Base-by-base conservation (phyloP, 2,329 filamentous ascomycete genomes). In the Colletotrichum coccodes region DNA sequence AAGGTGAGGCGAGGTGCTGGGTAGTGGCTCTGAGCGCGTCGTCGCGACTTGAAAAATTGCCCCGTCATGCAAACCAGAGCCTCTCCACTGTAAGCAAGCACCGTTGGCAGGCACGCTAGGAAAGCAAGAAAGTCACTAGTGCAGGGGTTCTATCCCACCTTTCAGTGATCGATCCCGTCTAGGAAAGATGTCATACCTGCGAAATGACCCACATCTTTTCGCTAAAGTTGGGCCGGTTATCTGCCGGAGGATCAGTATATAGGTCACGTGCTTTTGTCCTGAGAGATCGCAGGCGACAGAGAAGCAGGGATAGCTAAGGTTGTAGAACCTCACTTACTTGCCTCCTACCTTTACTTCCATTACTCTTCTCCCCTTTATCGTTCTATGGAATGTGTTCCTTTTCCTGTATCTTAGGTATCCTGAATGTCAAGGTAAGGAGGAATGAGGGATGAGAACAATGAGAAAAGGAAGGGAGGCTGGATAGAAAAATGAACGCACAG, bases 31-130 rank as follows among this genome's bases (percentile, higher is more conserved):
- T 58, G 50, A 67, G 50, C 67, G 63, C 67, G 67, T 70, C 44
- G 64, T 70, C 67, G 67, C 67, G 67, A 68, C 67, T 57, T 68
- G 67, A 68, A 70, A 70, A 70, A 68, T 70, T 70, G 67, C 63
- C 67, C 67, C 63, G 58, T 68, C 58, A 68, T 70, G 64, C 67
- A 68, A 67, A 53, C 36, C 56, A 66, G 61, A 66, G 66, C 66
- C 62, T 68, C 61, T 60, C 61, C 61, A 66, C 66, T 60, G 28
- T 26, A n/a, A 68, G 18, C 64, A 42, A 58, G 52, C 23, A 59
- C 34, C 34, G 21, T 12, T 42, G 53, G 21, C 57, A 50, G 44
- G 57, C 44, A 47, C 50, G 47, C 65, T 68, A 68, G 54, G 46
- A 42, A 47, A 59, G 56, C 56, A 59, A 46, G 42, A 46, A 66